phyloP scores from a whole-genome alignment of 495 filamentous ascomycete genomes.

The Entonaema liquescens region DNA sequence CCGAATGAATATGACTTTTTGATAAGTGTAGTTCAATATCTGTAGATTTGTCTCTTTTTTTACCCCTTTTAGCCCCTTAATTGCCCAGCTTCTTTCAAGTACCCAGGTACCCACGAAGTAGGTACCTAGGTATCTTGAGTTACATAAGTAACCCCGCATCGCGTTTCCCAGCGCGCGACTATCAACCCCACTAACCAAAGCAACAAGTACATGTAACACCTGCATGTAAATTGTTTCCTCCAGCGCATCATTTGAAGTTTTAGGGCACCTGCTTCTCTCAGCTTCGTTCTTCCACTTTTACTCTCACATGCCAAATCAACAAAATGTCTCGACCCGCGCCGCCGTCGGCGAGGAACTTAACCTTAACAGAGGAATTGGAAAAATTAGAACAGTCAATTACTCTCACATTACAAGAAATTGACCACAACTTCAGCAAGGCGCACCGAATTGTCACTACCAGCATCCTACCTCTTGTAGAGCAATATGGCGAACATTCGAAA shows the following conservation, averaged over 20 bases:
- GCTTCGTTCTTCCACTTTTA: constrained; percentile 12
- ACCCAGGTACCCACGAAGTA: neutral
- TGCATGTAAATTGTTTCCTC: constrained; percentile 34
- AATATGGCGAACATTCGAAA: constrained; percentile 92
- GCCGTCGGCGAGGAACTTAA: constrained; percentile 70
- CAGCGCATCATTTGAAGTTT: constrained; percentile 10
- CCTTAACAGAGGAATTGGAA: constrained; percentile 93
- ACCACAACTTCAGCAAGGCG: constrained; percentile 96
- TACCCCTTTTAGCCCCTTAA: constrained; percentile 13
- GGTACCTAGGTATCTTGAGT: neutral
- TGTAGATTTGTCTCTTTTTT: neutral
- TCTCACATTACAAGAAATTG: constrained; percentile 96
- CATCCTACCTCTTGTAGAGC: constrained; percentile 93
- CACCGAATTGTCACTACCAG: constrained; percentile 95
- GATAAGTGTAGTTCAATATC: neutral
- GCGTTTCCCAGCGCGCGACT: constrained; percentile 21
- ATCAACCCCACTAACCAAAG: constrained; percentile 23
- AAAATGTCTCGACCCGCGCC: constrained; percentile 56
- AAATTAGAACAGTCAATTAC: constrained; percentile 97
- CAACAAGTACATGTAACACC: constrained; percentile 6
- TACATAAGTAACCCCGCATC: constrained; percentile 25
- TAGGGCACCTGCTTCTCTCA: neutral
- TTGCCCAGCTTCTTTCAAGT: neutral
- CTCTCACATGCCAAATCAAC: constrained; percentile 16
- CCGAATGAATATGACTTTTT: constrained; percentile 8